Evolutionary conservation across 306 rosid genomes (phyloP).

Genomic region (Citrullus mucosospermus): DNA sequence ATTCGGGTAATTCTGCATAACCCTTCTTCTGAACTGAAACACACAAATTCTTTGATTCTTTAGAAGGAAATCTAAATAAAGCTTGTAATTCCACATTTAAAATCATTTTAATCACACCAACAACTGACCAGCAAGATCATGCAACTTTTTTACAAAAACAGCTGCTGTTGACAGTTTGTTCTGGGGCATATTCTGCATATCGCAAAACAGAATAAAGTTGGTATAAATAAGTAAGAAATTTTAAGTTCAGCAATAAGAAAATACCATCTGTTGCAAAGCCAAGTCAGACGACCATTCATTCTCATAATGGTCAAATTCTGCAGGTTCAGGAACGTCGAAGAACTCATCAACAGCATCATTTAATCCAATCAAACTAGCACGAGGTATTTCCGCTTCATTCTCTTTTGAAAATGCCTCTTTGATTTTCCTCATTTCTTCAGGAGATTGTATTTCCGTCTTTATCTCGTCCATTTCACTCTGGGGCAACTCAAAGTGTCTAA

Average conservation of each 20-base stretch:
- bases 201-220: neutral
- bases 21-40: conserved; percentile 72
- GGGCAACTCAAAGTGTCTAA: conserved; percentile 24
- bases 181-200: conserved; percentile 29
- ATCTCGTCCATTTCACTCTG: conserved; percentile 25
- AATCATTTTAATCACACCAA: neutral
- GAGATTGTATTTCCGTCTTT: conserved; percentile 20
- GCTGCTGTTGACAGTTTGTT: conserved; percentile 47
- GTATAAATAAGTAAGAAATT: neutral
- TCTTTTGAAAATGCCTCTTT: conserved; percentile 21
- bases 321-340: conserved; percentile 74
- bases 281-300: conserved; percentile 41
- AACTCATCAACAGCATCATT: conserved; percentile 62
- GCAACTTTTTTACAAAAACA: conserved; percentile 52
- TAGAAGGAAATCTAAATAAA: conserved; percentile 4
- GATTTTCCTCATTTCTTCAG: conserved; percentile 16
- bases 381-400: conserved; percentile 28
- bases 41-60: neutral
- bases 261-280: conserved; percentile 34
- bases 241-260: conserved; percentile 1
- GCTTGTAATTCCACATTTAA: neutral
- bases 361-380: conserved; percentile 47
- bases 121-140: conserved; percentile 59
- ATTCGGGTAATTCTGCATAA: conserved; percentile 45
- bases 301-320: conserved; percentile 36